Conservation (phyloP, 495 filamentous ascomycete species). For the Xylaria bambusicola region DNA sequence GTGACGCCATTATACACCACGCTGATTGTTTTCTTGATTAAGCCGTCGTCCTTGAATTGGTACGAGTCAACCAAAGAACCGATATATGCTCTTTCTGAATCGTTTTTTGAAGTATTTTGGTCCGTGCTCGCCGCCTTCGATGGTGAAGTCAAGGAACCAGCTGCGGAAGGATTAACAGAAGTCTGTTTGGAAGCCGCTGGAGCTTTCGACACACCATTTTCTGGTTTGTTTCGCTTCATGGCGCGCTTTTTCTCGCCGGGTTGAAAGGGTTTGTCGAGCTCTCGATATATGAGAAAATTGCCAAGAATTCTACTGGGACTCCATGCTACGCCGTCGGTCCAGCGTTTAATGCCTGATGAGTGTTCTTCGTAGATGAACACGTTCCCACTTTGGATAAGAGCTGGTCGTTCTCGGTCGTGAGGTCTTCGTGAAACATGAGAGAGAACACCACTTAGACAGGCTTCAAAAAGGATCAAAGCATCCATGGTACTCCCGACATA, state of each 20-base stretch:
- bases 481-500: slow-evolving; percentile 72
- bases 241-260: slow-evolving; percentile 89
- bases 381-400: slow-evolving; percentile 77
- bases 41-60: slow-evolving; percentile 77
- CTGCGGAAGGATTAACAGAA: too few species aligned
- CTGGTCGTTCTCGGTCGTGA: slow-evolving; percentile 75
- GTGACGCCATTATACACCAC: slow-evolving; percentile 66
- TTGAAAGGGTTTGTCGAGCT: slow-evolving; percentile 77
- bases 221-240: slow-evolving; percentile 63
- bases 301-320: slow-evolving; percentile 85
- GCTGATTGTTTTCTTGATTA: slow-evolving; percentile 92
- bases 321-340: slow-evolving; percentile 91
- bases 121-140: slow-evolving; percentile 29
- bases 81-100: slow-evolving; percentile 65
- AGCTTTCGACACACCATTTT: slow-evolving; percentile 31
- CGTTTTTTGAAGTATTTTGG: slow-evolving; percentile 43
- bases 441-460: slow-evolving; percentile 66
- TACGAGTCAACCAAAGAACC: slow-evolving; percentile 87
- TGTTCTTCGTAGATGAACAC: slow-evolving; percentile 91
- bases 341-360: slow-evolving; percentile 85
- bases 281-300: slow-evolving; percentile 88
- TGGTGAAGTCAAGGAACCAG: slow-evolving; percentile 12
- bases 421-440: slow-evolving; percentile 78
- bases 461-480: slow-evolving; percentile 74
- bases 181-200: slow-evolving; percentile 32